Evolutionary conservation across 1,139 yeast species (phyloP), one percentile per base, ranked within the genome.

Genomic region (Yamadazyma triangularis): DNA sequence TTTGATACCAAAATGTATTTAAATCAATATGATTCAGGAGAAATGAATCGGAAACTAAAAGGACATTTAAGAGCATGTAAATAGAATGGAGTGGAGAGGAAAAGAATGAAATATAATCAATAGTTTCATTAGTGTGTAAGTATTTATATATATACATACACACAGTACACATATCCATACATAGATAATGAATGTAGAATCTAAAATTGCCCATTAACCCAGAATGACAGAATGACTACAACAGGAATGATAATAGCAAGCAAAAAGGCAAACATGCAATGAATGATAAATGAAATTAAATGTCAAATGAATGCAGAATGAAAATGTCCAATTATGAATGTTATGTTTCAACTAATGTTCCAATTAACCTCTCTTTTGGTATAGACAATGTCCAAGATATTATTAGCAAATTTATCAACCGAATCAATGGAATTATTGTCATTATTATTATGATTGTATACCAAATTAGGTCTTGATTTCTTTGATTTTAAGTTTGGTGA

Each of bases 281-380:
- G 29, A 27, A 14, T 8, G 29, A n/a, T n/a, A n/a, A n/a, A n/a
- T 21, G 4, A 15, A 24, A 24, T 8, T 24, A 13, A 15, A 24
- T 24, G 20, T n/a, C 16, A 24, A 24, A 24, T 24, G 20, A 24
- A 15, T n/a, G 16, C 15, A 15, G 16, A 10, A 14, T 6, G 14
- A 13, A 13, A 14, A 21, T n/a, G n/a, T n/a, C n/a, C n/a, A n/a
- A n/a, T n/a, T n/a, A n/a, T n/a, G n/a, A n/a, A n/a, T n/a, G n/a
- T n/a, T n/a, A 24, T n/a, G n/a, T n/a, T n/a, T n/a, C n/a, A n/a
- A n/a, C n/a, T 42, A 28, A 44, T 42, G 30, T 42, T 42, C 48
- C 48, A 44, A 15, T 44, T 44, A 23, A 44, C 47, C 32, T 44
- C 48, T 24, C 46, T 27, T 25, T 44, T 44, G 20, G 40, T 43